These are phyloP conservation scores for Plantago elongata DNA, from an alignment of 257 asterid genomes.

Conservation along the genomic window DNA sequence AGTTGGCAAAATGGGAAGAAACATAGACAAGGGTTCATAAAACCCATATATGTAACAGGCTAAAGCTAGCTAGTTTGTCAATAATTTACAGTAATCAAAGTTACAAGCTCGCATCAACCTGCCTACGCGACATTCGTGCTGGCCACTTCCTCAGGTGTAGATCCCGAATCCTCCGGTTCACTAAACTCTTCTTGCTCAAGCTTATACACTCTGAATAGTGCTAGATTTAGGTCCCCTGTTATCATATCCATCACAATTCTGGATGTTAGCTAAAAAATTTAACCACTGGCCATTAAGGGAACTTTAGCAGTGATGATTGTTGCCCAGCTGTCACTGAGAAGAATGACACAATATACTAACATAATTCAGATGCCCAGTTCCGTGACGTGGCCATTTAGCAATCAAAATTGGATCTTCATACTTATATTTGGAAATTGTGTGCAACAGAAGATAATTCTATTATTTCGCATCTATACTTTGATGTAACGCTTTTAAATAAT, in stretches of 20 bases:
- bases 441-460: too few species aligned
- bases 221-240: conserved; percentile 71
- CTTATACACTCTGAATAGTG: conserved; percentile 62
- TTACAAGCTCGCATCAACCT: conserved; percentile 10
- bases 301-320: neutral
- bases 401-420: too few species aligned
- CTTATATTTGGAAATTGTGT: too few species aligned
- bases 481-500: too few species aligned
- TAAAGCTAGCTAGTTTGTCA: conserved; percentile 3
- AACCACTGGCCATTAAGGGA: neutral
- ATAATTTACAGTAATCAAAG: neutral
- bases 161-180: conserved; percentile 32
- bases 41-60: neutral
- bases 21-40: neutral
- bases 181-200: conserved; percentile 35
- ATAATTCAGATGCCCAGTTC: neutral
- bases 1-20: conserved; percentile 3
- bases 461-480: too few species aligned
- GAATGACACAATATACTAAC: neutral
- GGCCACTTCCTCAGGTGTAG: conserved; percentile 20
- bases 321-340: neutral
- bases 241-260: neutral
- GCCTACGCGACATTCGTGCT: conserved; percentile 17
- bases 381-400: too few species aligned
- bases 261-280: neutral